Evolutionary conservation across 768 basidiomycete species (phyloP).

Genomic region (Boletus pseudo-olivaceus): DNA sequence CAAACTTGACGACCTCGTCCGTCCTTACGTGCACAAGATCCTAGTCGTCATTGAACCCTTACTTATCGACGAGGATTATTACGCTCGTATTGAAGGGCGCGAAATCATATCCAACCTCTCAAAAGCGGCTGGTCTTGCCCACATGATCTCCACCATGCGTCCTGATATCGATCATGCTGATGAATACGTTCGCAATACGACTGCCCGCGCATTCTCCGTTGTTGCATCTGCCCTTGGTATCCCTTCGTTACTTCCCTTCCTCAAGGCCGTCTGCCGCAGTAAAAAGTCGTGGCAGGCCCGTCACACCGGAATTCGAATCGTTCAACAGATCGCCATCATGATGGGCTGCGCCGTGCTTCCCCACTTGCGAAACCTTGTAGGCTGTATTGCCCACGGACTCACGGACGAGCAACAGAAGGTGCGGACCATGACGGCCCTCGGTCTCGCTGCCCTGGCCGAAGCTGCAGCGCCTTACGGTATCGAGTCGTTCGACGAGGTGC

Average conservation of each 20-base stretch:
- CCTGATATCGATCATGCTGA: constrained; percentile 99
- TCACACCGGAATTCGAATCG: constrained; percentile 98
- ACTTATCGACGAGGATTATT: constrained; percentile 97
- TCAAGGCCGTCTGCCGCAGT: constrained; percentile 96
- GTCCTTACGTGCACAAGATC: constrained; percentile 99
- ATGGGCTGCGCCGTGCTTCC: constrained; percentile 99
- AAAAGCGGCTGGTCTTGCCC: constrained; percentile 97
- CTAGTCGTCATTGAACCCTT: constrained; percentile 99
- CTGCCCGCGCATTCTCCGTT: constrained; percentile 97
- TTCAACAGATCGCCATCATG: constrained; percentile 99
- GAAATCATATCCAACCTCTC: constrained; percentile 99
- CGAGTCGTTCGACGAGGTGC: constrained; percentile 97
- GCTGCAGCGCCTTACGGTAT: constrained; percentile 98
- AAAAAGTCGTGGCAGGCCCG: constrained; percentile 99
- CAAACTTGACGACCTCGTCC: constrained; percentile 98
- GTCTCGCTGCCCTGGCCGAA: constrained; percentile 89
- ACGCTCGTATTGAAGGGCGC: constrained; percentile 94
- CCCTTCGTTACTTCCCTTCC: constrained; percentile 94
- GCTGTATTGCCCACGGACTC: constrained; percentile 85
- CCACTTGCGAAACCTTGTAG: constrained; percentile 93
- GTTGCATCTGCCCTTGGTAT: constrained; percentile 98
- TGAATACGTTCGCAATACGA: constrained; percentile 98
- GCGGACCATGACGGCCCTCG: constrained; percentile 74
- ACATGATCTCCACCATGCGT: constrained; percentile 99
- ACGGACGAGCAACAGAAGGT: constrained; percentile 81